phyloP scores from a whole-genome alignment of 768 basidiomycete species.

The Brasilioporus rufonigricans region DNA sequence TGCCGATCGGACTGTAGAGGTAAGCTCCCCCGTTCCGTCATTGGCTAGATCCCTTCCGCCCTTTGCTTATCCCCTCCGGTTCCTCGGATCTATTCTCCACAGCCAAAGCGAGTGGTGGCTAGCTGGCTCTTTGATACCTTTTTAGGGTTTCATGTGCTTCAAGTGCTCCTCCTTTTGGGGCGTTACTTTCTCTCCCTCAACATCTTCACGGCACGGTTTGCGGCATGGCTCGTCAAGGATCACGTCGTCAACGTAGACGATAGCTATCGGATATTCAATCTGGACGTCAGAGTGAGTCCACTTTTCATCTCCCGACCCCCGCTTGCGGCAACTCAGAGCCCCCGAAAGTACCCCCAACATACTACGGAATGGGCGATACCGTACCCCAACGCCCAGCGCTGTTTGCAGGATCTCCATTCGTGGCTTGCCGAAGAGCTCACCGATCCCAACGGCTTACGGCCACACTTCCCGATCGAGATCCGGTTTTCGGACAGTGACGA shows the following conservation, averaged over 20 bases:
- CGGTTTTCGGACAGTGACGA: constrained; percentile 87
- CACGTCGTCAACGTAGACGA: constrained; percentile 67
- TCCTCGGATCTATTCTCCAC: constrained; percentile 5
- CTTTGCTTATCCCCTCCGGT: constrained; percentile 7
- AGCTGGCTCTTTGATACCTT: constrained; percentile 72
- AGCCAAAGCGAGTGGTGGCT: constrained; percentile 52
- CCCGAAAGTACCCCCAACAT: constrained; percentile 70
- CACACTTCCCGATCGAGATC: constrained; percentile 92
- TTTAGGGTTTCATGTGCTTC: constrained; percentile 77
- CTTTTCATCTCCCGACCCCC: neutral
- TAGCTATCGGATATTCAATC: constrained; percentile 83
- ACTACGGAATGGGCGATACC: constrained; percentile 97
- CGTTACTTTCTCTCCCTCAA: constrained; percentile 64
- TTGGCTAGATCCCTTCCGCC: constrained; percentile 4
- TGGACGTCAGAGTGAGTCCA: constrained; percentile 84
- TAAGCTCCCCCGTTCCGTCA: constrained; percentile 36
- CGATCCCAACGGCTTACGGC: constrained; percentile 71
- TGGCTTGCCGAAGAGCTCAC: constrained; percentile 70
- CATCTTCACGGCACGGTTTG: constrained; percentile 57
- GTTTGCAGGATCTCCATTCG: constrained; percentile 64
- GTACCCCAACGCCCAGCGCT: constrained; percentile 58
- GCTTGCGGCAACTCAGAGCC: constrained; percentile 1
- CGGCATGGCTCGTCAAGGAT: constrained; percentile 63
- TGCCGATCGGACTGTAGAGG: constrained; percentile 75
- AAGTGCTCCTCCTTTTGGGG: constrained; percentile 78